Percentiles rank a stretch among this genome's conserved stretches.
phyloP scores from a whole-genome alignment of 176 grass and related monocot species.

The Oryza meyeriana region DNA sequence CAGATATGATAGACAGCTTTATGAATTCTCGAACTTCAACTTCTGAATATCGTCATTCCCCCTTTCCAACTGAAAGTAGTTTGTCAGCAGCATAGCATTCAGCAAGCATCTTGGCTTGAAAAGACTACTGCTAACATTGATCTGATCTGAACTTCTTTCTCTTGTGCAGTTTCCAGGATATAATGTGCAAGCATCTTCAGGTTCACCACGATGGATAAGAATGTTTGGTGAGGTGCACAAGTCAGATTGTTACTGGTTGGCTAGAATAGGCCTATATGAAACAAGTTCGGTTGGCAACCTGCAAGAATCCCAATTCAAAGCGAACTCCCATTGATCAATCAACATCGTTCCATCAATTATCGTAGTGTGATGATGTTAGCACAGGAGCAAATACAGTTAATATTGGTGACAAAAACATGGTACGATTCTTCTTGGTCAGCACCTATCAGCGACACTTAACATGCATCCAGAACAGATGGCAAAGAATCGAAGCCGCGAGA shows the following conservation, averaged over 20 bases:
- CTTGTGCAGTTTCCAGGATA: background rate
- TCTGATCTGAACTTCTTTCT: background rate
- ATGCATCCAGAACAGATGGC: background rate
- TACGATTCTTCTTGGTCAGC: background rate
- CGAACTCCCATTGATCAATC: background rate
- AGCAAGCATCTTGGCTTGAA: background rate
- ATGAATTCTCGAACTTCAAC: background rate
- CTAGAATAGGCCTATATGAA: background rate
- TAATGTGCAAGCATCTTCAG: background rate
- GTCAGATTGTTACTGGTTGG: background rate
- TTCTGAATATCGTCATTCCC: background rate
- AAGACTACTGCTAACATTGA: background rate
- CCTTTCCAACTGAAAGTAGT: background rate
- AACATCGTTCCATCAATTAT: background rate
- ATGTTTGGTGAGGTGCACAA: background rate
- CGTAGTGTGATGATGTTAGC: background rate
- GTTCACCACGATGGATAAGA: background rate
- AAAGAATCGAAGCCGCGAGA: slow-evolving; percentile 23
- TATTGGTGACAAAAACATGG: background rate
- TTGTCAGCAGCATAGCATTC: background rate
- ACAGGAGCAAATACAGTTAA: background rate
- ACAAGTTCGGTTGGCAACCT: background rate
- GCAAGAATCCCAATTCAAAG: background rate
- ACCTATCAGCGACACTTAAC: background rate
- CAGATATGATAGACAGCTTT: background rate